Base-by-base conservation (phyloP, 306 rosid species). In the Rosa rugosa region DNA sequence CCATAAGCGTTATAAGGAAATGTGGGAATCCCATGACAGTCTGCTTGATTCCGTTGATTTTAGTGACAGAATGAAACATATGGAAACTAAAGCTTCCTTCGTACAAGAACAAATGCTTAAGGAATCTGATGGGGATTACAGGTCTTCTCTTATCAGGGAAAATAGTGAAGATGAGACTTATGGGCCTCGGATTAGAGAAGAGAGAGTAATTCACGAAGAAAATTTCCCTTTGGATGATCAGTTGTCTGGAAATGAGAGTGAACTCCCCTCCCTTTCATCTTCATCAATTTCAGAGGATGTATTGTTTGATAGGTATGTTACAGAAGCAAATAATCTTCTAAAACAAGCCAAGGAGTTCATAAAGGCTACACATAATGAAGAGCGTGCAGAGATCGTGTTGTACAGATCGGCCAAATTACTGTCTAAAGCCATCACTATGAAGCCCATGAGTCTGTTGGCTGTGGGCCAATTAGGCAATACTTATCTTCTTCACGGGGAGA, bases 401-500 rank as follows among this genome's bases (percentile, higher is more conserved):
- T 87, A 87, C 75, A 86, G 83, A 83, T 87, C 97, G 18, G 90
- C 98, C 74, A 71, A 86, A 69, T 81, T 95, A 80, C 92, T 95
- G 64, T 87, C 93, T n/a, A 90, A 88, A 74, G 99, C 98, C 76
- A 84, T 86, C 77, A 84, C 77, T 46, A 83, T 95, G 90, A 95
- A 91, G 85, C 99, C 99, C 34, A 87, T 85, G 92, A 95, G 98
- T 90, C 82, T 93, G 83, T 78, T 93, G 90, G 99, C 99, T 74
- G 98, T 90, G 31, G 99, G 98, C 46, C 97, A 88, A 83, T 66
- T 93, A 69, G 99, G 96, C 75, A 95, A 95, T 76, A 87, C 94
- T 81, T 95, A 85, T 65, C 97, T 95, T 90, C 97, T 95, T 80
- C 99, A 95, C 50, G 99, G 99, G 84, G 99, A 95, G 81, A 82